These are phyloP conservation scores for Fabrea salina DNA, from an alignment of 169 alveolate species.

Conservation along the genomic window DNA sequence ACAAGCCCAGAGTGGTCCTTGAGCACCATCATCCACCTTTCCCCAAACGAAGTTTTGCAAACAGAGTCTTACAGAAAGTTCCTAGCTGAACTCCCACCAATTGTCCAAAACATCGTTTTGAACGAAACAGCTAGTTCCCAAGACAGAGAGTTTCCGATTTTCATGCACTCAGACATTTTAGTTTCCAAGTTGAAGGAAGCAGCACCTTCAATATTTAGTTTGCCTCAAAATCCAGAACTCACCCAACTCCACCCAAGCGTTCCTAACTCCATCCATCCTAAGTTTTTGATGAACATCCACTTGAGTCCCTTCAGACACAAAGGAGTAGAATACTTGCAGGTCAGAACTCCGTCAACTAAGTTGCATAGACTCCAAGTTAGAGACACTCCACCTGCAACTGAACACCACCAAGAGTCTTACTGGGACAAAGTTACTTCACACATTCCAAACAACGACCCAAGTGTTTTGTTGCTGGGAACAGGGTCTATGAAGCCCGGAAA, in stretches of 20 bases:
- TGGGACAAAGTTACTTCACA: not conserved
- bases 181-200: not conserved
- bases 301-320: constrained; percentile 37
- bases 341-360: no score
- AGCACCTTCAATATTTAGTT: not conserved
- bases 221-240: not conserved
- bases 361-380: no score
- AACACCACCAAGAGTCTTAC: not conserved
- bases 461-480: constrained; percentile 58
- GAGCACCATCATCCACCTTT: constrained; percentile 42
- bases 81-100: not conserved
- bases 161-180: not conserved
- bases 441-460: constrained; percentile 34
- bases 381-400: no score
- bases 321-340: no score
- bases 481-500: constrained; percentile 65
- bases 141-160: no score
- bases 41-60: not conserved
- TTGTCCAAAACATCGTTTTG: not conserved
- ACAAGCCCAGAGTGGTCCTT: constrained; percentile 20
- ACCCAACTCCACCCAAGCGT: no score
- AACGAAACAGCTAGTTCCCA: not conserved
- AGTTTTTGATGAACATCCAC: constrained; percentile 32
- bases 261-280: not conserved
- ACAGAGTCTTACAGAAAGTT: not conserved